These are phyloP conservation scores for Pythium phragmiticola DNA, from an alignment of 352 stramenopile genomes.

Conservation along the genomic window DNA sequence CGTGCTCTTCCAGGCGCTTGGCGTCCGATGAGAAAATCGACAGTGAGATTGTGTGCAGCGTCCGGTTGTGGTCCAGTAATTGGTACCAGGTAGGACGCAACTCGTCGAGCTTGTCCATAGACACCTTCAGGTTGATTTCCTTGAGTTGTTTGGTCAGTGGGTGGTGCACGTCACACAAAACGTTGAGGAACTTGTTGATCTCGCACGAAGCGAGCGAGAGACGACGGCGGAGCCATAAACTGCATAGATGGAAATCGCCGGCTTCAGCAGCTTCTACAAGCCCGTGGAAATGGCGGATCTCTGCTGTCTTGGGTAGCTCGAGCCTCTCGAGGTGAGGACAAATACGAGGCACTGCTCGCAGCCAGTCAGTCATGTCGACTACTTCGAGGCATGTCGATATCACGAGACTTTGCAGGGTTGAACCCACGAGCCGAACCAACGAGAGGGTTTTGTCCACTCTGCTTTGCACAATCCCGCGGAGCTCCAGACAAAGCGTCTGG, in stretches of 20 bases:
- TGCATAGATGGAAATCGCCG: neutral
- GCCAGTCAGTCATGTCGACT: conserved; percentile 8
- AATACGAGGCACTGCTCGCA: neutral
- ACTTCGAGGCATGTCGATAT: neutral
- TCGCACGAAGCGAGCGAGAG: neutral
- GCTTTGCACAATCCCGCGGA: neutral
- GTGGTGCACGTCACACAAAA: neutral
- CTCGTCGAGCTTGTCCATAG: neutral
- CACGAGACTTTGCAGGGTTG: neutral
- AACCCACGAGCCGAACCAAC: neutral
- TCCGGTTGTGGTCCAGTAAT: neutral
- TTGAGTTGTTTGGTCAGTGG: neutral
- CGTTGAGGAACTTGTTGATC: neutral
- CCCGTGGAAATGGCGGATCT: neutral
- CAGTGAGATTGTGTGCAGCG: neutral
- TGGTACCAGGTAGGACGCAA: neutral
- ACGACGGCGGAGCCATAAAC: neutral
- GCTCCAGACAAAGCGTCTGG: neutral
- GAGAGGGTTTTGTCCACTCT: neutral
- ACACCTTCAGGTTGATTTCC: neutral
- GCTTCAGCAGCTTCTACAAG: neutral
- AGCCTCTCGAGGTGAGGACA: neutral
- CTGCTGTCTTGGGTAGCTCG: neutral
- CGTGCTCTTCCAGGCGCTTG: neutral
- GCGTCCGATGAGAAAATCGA: neutral